Conservation (phyloP, 73 alveolate species). For the Effrenium voratum region DNA sequence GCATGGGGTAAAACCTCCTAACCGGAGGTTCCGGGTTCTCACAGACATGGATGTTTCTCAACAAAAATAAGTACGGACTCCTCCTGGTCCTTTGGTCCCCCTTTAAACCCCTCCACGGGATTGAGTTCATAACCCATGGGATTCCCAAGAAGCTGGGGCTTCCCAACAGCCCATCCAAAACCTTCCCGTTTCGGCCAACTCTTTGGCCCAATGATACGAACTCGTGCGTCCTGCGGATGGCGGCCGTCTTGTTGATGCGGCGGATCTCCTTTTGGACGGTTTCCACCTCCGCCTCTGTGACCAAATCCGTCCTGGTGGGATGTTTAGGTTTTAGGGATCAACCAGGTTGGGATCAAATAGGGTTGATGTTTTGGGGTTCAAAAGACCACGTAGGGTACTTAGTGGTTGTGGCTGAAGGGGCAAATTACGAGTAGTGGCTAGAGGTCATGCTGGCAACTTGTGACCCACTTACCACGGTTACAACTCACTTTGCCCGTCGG, state of each 20-base stretch:
- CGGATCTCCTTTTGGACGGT: constrained; percentile 68
- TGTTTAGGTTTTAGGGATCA: not conserved
- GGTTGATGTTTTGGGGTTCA: not conserved
- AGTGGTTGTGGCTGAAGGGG: no score
- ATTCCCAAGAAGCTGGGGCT: not conserved
- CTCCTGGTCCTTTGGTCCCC: not conserved
- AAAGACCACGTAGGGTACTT: no score
- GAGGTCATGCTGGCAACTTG: no score
- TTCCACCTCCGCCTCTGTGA: not conserved
- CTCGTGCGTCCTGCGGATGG: constrained; percentile 44
- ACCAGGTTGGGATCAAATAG: not conserved
- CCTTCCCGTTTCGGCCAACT: no score
- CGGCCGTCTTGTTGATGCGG: constrained; percentile 62
- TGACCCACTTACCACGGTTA: no score
- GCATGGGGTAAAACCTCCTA: no score
- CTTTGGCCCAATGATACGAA: no score
- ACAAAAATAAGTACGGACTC: not conserved
- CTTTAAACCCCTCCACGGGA: no score
- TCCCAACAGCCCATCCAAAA: not conserved
- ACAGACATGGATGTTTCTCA: not conserved
- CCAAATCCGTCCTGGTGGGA: constrained; percentile 36
- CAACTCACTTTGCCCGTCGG: no score
- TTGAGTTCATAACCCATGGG: not conserved
- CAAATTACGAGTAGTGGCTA: no score
- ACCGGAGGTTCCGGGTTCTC: no score